Percentiles rank a stretch among this genome's conserved stretches.
Evolutionary conservation across 2,329 filamentous ascomycete genomes (phyloP).

Genomic region (Sporothrix euskadiensis): DNA sequence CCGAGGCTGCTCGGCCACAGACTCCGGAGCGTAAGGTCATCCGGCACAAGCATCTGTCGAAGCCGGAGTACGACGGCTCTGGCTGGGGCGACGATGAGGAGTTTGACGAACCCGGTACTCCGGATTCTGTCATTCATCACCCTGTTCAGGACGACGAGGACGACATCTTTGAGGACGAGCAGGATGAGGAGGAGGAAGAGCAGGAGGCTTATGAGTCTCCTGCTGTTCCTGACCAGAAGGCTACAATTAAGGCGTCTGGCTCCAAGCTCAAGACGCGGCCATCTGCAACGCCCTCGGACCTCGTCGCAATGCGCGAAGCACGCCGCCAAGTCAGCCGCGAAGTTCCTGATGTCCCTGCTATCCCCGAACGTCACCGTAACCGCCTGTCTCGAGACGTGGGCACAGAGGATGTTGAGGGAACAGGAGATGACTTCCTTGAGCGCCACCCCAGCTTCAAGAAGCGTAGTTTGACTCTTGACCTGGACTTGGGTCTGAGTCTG

Average conservation of each 20-base stretch:
- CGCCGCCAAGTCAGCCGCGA: constrained; percentile 83
- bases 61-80: constrained; percentile 64
- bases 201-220: constrained; percentile 51
- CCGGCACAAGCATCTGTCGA: constrained; percentile 51
- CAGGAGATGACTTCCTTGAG: constrained; percentile 51
- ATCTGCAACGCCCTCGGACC: constrained; percentile 82
- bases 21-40: constrained; percentile 53
- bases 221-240: constrained; percentile 74
- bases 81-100: constrained; percentile 61
- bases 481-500: constrained; percentile 81
- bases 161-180: constrained; percentile 27
- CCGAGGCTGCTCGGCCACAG: constrained; percentile 42
- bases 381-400: constrained; percentile 54
- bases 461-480: constrained; percentile 77
- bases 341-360: constrained; percentile 58
- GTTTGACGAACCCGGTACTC: constrained; percentile 67
- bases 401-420: constrained; percentile 39
- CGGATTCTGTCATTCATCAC: constrained; percentile 87
- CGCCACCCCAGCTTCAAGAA: constrained; percentile 75
- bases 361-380: constrained; percentile 61
- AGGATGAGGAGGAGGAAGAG: constrained; percentile 19
- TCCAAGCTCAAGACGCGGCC: constrained; percentile 86
- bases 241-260: constrained; percentile 86
- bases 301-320: constrained; percentile 80
- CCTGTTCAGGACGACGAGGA: constrained; percentile 48